phyloP scores from a whole-genome alignment of 192 early-diverging fungal genomes.

The Coemansia sp. region DNA sequence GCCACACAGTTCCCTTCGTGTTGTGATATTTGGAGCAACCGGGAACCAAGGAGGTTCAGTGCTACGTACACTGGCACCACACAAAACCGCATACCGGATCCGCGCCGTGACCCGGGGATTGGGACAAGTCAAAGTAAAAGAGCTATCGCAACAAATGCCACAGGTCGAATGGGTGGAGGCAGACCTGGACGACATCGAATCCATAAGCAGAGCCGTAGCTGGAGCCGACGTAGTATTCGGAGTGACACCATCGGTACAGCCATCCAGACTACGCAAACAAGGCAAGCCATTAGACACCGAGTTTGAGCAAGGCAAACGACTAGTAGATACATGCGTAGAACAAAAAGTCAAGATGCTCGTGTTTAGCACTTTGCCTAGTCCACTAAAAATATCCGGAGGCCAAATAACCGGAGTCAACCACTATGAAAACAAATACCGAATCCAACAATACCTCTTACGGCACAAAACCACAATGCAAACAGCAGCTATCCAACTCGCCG shows the following conservation, averaged over 20 bases:
- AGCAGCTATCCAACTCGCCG: slow-evolving; percentile 14
- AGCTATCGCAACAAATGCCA: slow-evolving; percentile 14
- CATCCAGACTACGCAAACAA: neutral
- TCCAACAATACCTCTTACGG: slow-evolving; percentile 18
- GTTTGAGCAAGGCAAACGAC: slow-evolving; percentile 14
- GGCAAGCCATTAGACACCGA: neutral
- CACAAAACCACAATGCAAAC: neutral
- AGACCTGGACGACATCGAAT: neutral
- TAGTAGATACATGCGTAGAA: slow-evolving; percentile 18
- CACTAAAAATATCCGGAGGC: slow-evolving; percentile 12
- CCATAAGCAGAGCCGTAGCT: slow-evolving; percentile 5
- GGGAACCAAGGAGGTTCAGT: slow-evolving; percentile 30
- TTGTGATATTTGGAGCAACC: slow-evolving; percentile 31
- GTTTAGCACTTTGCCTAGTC: slow-evolving; percentile 27
- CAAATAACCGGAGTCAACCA: slow-evolving; percentile 13
- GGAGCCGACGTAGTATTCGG: slow-evolving; percentile 23
- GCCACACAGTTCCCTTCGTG: neutral
- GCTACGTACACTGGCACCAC: slow-evolving; percentile 13
- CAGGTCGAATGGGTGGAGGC: slow-evolving; percentile 21
- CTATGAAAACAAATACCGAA: slow-evolving; percentile 25
- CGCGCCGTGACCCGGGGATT: slow-evolving; percentile 19
- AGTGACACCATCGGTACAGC: slow-evolving; percentile 10
- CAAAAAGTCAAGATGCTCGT: slow-evolving; percentile 9
- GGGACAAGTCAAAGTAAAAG: neutral
- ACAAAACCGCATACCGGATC: slow-evolving; percentile 9